Base-by-base conservation (phyloP, 2,329 filamentous ascomycete genomes). In the Parastagonospora nodorum region DNA sequence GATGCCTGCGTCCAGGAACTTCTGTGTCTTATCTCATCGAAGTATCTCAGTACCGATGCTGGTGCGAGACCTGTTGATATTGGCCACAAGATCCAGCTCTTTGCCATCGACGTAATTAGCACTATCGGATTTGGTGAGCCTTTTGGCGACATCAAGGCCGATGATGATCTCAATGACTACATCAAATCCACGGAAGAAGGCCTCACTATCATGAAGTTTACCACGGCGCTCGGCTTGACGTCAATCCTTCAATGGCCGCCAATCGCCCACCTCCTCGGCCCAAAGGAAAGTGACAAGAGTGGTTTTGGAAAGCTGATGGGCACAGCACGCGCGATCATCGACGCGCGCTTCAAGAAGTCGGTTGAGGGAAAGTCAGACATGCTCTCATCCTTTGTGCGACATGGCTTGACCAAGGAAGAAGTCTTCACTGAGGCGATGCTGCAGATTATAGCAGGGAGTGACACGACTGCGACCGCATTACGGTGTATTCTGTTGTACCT, bases 391-490 rank as follows among this genome's bases (percentile, higher is more conserved):
- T 82, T 83, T 54, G 74, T 81, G 53, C 71, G 70, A 10, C 75
- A 78, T 44, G 75, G 74, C 59, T 60, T 80, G 10, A 71, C 65
- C 1, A 52, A 30, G 62, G 74, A 63, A 53, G 67, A 72, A 66
- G 37, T 78, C 69, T 55, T 75, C 58, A 47, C 61, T 3, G 77
- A 80, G 50, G 74, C 73, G 2, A 48, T 78, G 7, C 69, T 76
- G 4, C 76, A 79, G 46, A 78, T 80, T 24, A 69, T 82, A 6
- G 82, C 82, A 4, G 83, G 83, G 2, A 80, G 80, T 1, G 83
- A 85, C 51, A 84, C 81, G 0, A 82, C 82, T 0, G 82, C 83
- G 1, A 82, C 81, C 0, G 77, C 77, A 0, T 76, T 86, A 8
- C 79, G 82, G 2, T 71, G 77, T 14, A 81, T 75, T 0, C 63